Base-by-base conservation (phyloP, 768 basidiomycete species). In the Kwoniella mangroviensis region DNA sequence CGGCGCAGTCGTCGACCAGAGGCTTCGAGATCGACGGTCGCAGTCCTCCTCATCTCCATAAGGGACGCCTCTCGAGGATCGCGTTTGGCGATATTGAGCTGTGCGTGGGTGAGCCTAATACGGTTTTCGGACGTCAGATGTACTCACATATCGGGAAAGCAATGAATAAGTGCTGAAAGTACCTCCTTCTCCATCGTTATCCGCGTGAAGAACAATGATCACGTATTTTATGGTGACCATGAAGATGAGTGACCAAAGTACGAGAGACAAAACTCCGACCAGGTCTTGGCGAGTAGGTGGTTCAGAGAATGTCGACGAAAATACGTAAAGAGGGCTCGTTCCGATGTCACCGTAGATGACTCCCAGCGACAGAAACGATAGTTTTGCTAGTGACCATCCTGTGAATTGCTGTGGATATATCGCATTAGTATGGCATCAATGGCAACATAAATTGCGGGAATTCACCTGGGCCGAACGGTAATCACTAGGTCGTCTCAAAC, bases 141-240 rank as follows among this genome's bases (percentile, higher is more conserved):
- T 7, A 42, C 58, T 60, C 21, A 60, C 58, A 43, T 60, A 60
- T 42, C 58, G 34, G 9, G 40, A 60, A 10, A 60, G 41, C 12
- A 60, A 12, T 9, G 58, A 41, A 21, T 60, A 60, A 10, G 58
- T 60, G 41, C 58, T 60, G 21, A 60, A 60, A 17, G 58, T 60
- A 2, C 58, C 58, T 17, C 58, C 58, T 43, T 60, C 58, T n/a
- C 58, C 58, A 60, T 60, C 58, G 42, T 60, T 60, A 3, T 60
- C 58, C 6, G 58, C 58, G 19, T 43, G 6, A 41, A 60, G 58
- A 22, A 60, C 12, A 7, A 60, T 43, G 17, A 41, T 11, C 0
- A 60, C 41, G n/a, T 60, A 60, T 60, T 60, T 60, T 3, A 42
- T 22, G 22, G 58, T 60, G n/a, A 60, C 58, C 58, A 60, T 60